Evolutionary conservation across 306 rosid species (phyloP), one percentile per base, ranked within the genome.

Genomic region (Begonia loranthoides): DNA sequence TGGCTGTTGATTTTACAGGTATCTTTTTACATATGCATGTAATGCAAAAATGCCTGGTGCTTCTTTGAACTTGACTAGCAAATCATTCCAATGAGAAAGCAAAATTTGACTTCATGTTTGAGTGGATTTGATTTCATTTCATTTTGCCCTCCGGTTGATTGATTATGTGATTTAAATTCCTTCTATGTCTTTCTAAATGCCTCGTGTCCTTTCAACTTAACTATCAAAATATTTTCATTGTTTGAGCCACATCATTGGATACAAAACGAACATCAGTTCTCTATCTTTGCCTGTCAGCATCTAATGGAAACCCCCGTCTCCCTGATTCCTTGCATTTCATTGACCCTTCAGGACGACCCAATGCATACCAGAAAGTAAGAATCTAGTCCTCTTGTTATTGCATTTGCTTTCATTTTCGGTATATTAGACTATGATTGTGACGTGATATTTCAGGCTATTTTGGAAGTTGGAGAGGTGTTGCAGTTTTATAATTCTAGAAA

Each of bases 281-380:
- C 17, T 17, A 15, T 61, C 57, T 51, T 65, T 71, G 41, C 58
- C 67, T 71, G 62, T 75, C 88, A 92, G 99, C 99, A 69, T 92
- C 99, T 51, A 92, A 92, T 73, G 99, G 99, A 63, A 92, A 92
- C 67, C 80, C 96, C 46, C 99, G 99, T 57, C 87, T 92, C 60
- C 96, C 96, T 45, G 99, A 92, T 80, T 92, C 99, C 65, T 87
- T 92, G 78, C 99, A 92, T 92, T 92, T 80, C 70, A 83, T 83
- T 52, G 99, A 92, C 73, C 93, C 84, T 67, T 74, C 93, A 39
- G 99, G 99, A 61, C 81, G 99, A 41, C 86, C 76, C 56, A 92
- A 92, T 75, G 81, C 99, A 46, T 92, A 92, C 73, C 99, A 92
- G 67, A 78, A 74, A 75, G 99, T 92, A 73, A 87, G 96, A 75